Evolutionary conservation across 495 filamentous ascomycete species (phyloP), one percentile per base, ranked within the genome.

Genomic region (Hyaloscypha hepaticicola): DNA sequence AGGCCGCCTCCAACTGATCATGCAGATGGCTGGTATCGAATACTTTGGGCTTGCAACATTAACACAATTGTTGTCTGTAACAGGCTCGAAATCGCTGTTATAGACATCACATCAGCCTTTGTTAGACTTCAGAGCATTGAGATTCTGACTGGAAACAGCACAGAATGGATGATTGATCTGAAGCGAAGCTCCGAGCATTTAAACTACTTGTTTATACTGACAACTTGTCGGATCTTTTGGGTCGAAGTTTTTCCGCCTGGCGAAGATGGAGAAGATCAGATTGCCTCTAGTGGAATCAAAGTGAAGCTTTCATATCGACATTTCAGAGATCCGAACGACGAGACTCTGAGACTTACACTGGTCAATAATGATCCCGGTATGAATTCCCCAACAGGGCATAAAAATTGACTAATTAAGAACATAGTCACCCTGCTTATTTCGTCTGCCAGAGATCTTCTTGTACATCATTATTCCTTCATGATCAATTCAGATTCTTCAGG

Each of bases 201-300:
- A 5, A 79, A 78, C 8, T 80, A 86, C 26, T 72, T 85, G 14
- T 88, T 83, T 66, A 71, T 89, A 28, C 73, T 86, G 50, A 89
- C 85, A 8, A 84, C 78, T 57, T 72, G 72, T 41, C 73, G 74
- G 48, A 70, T 79, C 41, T 76, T 73, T 59, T 77, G 56, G 66
- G 22, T 78, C n/a, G 58, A 72, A 48, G 66, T 76, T 24, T 56
- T 49, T 31, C 68, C 69, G 63, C 60, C 52, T 45, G 68, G 59
- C 53, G 70, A 65, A 14, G 27, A 41, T 22, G 50, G 55, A 16
- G 61, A 55, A 28, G 49, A 9, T 22, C 21, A 22, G 9, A 19
- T 55, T 31, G 26, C 7, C 22, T 24, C 21, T 24, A 8, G 31
- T 63, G 66, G 70, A 5, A 26, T 34, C 14, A 57, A 65, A 33